These are phyloP conservation scores for Hordeum marinum DNA, from an alignment of 176 grass and related monocot genomes.

Conservation along the genomic window DNA sequence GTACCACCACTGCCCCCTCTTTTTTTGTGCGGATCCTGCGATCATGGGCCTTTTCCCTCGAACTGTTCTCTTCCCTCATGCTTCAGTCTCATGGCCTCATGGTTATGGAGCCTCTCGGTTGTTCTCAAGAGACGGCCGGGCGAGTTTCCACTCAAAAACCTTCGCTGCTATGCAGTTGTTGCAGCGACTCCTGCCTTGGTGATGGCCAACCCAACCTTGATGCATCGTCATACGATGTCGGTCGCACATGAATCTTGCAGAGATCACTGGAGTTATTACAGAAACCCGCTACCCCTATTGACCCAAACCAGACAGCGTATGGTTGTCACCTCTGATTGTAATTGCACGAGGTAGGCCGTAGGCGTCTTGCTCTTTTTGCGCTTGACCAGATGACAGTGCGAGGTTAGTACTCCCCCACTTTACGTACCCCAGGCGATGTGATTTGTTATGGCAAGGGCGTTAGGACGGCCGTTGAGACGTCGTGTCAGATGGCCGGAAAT, in stretches of 20 bases:
- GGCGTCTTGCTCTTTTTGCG: not conserved
- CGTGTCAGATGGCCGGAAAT: not conserved
- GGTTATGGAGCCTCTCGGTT: not conserved
- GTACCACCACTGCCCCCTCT: not conserved
- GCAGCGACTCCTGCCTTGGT: too few species aligned
- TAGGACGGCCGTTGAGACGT: conserved; percentile 8
- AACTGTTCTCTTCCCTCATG: too few species aligned
- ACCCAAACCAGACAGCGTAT: not conserved
- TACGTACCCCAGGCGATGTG: not conserved
- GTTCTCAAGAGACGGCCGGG: not conserved
- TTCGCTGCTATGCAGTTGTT: too few species aligned
- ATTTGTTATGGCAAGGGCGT: not conserved
- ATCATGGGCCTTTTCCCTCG: not conserved
- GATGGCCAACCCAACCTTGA: too few species aligned
- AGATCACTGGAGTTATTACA: not conserved
- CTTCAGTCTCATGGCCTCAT: not conserved
- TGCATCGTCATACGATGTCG: too few species aligned
- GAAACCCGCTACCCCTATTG: too few species aligned
- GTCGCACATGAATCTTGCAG: not conserved
- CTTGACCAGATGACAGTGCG: not conserved
- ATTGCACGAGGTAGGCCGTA: too few species aligned
- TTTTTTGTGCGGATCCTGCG: not conserved
- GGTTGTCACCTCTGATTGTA: not conserved
- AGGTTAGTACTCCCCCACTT: not conserved
- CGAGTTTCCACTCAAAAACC: too few species aligned